Percentiles rank a stretch among this genome's conserved stretches.
Conservation (phyloP, 2,329 filamentous ascomycete genomes). For the Diplodia sapinea region DNA sequence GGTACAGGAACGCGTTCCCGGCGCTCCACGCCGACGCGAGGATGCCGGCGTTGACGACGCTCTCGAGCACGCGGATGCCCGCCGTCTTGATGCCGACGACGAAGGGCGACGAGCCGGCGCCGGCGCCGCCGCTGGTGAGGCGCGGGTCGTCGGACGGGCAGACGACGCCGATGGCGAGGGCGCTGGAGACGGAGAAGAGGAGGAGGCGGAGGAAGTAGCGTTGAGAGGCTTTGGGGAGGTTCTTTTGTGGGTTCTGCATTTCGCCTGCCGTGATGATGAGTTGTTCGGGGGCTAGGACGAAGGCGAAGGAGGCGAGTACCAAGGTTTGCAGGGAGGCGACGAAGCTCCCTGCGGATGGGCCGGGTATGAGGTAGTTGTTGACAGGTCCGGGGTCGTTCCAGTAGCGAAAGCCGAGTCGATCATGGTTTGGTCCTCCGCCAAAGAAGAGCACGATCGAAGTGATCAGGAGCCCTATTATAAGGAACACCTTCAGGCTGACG, state of each 20-base stretch:
- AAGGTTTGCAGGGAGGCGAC: too few relatives aligned
- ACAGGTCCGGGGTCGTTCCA: slow-evolving; percentile 59
- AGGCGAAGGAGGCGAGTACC: slow-evolving; percentile 57
- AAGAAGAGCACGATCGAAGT: slow-evolving; percentile 62
- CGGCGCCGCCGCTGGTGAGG: slow-evolving; percentile 60
- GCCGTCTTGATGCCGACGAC: slow-evolving; percentile 58
- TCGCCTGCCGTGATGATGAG: slow-evolving; percentile 64
- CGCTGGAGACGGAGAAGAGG: slow-evolving; percentile 64
- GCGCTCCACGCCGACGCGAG: slow-evolving; percentile 69
- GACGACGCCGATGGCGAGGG: slow-evolving; percentile 66
- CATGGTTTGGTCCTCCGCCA: slow-evolving; percentile 60
- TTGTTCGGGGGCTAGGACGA: slow-evolving; percentile 48
- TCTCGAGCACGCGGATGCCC: slow-evolving; percentile 63
- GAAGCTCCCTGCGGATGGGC: too few relatives aligned
- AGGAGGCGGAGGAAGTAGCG: slow-evolving; percentile 67
- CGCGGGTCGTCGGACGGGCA: slow-evolving; percentile 59
- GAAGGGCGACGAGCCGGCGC: slow-evolving; percentile 60
- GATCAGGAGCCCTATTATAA: slow-evolving; percentile 59
- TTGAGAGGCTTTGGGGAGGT: slow-evolving; percentile 63
- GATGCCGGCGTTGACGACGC: slow-evolving; percentile 71
- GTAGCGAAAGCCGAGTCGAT: slow-evolving; percentile 59
- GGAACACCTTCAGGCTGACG: slow-evolving; percentile 58
- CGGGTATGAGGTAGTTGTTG: too few relatives aligned
- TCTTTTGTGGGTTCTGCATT: slow-evolving; percentile 63
- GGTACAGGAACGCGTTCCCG: slow-evolving; percentile 62